These are phyloP conservation scores for Botrytis squamosa DNA, from an alignment of 2,329 filamentous ascomycete species.

Conservation along the genomic window DNA sequence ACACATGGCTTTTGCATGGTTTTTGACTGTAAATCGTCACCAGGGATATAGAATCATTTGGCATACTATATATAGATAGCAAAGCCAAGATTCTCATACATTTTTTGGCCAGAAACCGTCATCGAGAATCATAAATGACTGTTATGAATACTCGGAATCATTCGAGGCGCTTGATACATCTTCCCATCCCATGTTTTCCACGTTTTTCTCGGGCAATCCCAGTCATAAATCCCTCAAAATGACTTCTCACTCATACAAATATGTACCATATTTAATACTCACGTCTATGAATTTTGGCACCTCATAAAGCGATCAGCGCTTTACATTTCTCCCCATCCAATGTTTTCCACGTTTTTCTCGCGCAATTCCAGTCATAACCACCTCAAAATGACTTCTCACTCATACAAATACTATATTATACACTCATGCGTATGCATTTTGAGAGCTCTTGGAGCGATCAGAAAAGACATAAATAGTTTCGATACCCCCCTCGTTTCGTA, in stretches of 20 bases:
- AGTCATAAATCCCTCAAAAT: neutral
- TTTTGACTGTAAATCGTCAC: too few species aligned
- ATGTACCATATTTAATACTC: neutral
- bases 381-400: too few species aligned
- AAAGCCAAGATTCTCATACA: neutral
- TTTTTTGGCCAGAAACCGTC: neutral
- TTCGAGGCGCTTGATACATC: neutral
- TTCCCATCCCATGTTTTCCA: neutral
- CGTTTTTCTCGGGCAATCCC: neutral
- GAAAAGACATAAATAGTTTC: neutral
- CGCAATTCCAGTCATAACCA: neutral
- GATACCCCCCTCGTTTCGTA: neutral
- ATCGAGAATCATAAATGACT: neutral
- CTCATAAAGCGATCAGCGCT: too few species aligned
- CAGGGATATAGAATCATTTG: too few species aligned
- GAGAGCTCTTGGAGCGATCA: neutral
- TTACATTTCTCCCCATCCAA: too few species aligned
- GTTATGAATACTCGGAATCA: neutral
- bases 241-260: neutral
- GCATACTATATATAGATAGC: neutral
- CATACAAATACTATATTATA: too few species aligned
- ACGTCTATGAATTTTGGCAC: neutral
- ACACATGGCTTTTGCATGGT: fast-evolving
- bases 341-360: neutral
- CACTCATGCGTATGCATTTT: neutral